Percentiles rank a stretch among this genome's conserved stretches.
Evolutionary conservation across 805 yeast genomes (phyloP).

Genomic region (Yamadazyma tumulicola): DNA sequence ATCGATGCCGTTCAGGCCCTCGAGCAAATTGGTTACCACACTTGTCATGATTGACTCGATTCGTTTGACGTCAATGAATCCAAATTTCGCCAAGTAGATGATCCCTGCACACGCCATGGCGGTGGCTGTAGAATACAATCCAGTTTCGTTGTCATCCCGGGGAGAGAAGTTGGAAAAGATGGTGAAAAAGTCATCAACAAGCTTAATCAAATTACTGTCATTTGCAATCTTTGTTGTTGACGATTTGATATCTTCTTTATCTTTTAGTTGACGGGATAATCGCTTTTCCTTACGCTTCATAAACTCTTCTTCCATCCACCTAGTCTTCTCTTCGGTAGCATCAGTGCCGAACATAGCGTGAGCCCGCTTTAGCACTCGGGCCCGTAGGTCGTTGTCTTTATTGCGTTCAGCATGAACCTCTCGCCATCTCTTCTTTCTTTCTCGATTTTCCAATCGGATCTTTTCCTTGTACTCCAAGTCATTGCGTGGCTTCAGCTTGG

Average conservation of each 20-base stretch:
- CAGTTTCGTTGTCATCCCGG: slow-evolving; percentile 31
- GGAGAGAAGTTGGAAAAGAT: slow-evolving; percentile 30
- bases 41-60: slow-evolving; percentile 23
- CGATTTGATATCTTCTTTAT: slow-evolving; percentile 7
- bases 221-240: slow-evolving; percentile 11
- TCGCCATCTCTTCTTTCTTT: slow-evolving; percentile 80
- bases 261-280: slow-evolving; percentile 39
- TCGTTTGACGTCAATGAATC: slow-evolving; percentile 18
- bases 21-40: slow-evolving; percentile 21
- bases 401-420: slow-evolving; percentile 76
- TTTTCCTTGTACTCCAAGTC: slow-evolving; percentile 49
- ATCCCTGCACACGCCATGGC: slow-evolving; percentile 38
- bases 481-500: slow-evolving; percentile 26
- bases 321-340: slow-evolving; percentile 46
- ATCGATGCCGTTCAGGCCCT: slow-evolving; percentile 16
- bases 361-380: slow-evolving; percentile 75
- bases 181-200: slow-evolving; percentile 32
- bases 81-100: slow-evolving; percentile 10
- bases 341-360: slow-evolving; percentile 58
- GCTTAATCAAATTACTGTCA: slow-evolving; percentile 11
- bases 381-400: slow-evolving; percentile 81
- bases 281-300: slow-evolving; percentile 61
- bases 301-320: slow-evolving; percentile 78
- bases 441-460: slow-evolving; percentile 64
- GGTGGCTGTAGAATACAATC: slow-evolving; percentile 33